Base-by-base conservation (phyloP, 2,329 filamentous ascomycete species). In the Podosphaera aphanis region DNA sequence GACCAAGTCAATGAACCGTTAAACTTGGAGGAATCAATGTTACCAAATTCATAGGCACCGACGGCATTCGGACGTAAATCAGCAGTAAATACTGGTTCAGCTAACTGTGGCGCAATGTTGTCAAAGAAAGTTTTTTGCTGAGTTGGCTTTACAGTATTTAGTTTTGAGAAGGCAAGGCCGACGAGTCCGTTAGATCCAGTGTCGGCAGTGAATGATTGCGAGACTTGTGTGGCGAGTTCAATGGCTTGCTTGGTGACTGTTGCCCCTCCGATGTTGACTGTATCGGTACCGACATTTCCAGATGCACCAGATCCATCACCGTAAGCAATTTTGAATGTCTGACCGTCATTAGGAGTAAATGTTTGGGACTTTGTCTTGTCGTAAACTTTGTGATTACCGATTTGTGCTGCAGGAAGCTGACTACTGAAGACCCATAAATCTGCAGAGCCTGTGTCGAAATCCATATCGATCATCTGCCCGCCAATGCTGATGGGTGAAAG, bases 1-100 rank as follows among this genome's bases (percentile, higher is more conserved):
- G 65, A 61, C 59, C 71, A 77, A 49, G 60, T 61, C 52, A 77
- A 66, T 25, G 57, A 48, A 42, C 72, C 72, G 2, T 64, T 68
- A 64, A 71, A 73, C 54, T 68, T 68, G 49, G 60, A 59, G 16
- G 48, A 52, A 60, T 75, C 67, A 52, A 74, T 70, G 59, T 60
- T 69, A 43, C 71, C 71, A 50, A 74, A 75, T 53, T 70, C 65
- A 60, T 73, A 74, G 38, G 61, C 61, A 38, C 70, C 67, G 5
- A 62, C 56, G 6, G 56, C 51, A 49, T 63, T 62, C 45, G 66
- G 62, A 56, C 68, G 68, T 47, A 74, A 61, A 49, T 64, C 62
- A 39, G 68, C 71, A 8, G 73, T 71, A 59, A 78, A 77, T 36
- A 79, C 57, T 10, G 68, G 69, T 78, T 73, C 39, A n/a, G 51